phyloP scores from a whole-genome alignment of 179 eudicot genomes.

The Actinidia arguta region DNA sequence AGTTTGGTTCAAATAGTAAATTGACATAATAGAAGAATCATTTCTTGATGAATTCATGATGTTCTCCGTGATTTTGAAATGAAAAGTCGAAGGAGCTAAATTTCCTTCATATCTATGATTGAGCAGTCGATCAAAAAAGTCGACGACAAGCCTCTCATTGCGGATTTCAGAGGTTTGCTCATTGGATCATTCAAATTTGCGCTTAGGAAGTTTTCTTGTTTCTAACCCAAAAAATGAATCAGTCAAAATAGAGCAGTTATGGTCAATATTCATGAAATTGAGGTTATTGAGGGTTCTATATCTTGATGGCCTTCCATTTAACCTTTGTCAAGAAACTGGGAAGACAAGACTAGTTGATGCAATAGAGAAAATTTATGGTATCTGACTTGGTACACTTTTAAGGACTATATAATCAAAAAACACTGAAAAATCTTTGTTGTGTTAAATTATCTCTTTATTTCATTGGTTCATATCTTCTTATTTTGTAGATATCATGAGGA shows the following conservation, averaged over 20 bases:
- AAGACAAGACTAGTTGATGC: too few relatives aligned
- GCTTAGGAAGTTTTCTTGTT: not conserved
- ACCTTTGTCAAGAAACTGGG: too few relatives aligned
- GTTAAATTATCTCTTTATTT: not conserved
- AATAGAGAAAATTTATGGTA: too few relatives aligned
- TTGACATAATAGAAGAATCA: not conserved
- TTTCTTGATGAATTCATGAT: not conserved
- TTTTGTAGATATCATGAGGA: constrained; percentile 15
- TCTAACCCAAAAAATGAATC: not conserved
- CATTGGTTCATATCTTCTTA: not conserved
- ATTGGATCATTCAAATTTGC: not conserved
- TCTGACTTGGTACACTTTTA: not conserved
- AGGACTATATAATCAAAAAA: too few relatives aligned
- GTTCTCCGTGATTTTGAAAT: not conserved
- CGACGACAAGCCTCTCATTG: not conserved
- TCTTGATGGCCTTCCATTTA: too few relatives aligned
- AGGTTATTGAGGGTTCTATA: constrained; percentile 4
- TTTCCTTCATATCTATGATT: constrained; percentile 10
- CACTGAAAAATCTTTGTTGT: too few relatives aligned
- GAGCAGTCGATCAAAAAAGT: not conserved
- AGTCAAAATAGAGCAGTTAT: not conserved
- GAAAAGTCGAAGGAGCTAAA: constrained; percentile 9
- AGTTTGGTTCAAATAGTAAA: not conserved
- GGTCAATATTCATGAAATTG: not conserved
- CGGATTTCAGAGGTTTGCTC: not conserved